Evolutionary conservation across 2,329 filamentous ascomycete genomes (phyloP).

Genomic region (Clarireedia sp.): DNA sequence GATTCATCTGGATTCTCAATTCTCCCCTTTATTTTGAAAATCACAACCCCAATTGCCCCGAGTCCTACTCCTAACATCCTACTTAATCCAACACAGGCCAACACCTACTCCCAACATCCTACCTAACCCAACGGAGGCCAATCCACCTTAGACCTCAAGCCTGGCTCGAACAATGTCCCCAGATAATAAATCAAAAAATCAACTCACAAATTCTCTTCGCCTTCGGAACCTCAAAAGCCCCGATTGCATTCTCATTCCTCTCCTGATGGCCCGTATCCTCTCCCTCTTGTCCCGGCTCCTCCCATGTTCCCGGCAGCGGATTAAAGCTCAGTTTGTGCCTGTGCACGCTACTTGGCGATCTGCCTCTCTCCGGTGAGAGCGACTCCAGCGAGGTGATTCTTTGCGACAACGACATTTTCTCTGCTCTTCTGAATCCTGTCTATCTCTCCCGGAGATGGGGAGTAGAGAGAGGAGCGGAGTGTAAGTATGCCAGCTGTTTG

Average conservation of each 20-base stretch:
- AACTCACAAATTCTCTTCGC: slow-evolving; percentile 29
- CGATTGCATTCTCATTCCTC: slow-evolving; percentile 18
- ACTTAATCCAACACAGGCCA: too few species aligned
- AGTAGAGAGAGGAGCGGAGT: background rate
- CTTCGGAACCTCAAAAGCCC: slow-evolving; percentile 33
- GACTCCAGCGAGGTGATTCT: slow-evolving; percentile 21
- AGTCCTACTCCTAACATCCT: background rate
- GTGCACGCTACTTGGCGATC: slow-evolving; percentile 4
- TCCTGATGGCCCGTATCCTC: background rate
- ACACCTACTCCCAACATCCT: background rate
- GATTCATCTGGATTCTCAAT: too few species aligned
- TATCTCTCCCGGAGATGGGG: background rate
- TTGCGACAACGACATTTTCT: slow-evolving; percentile 18
- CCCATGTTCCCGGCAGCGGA: slow-evolving; percentile 19
- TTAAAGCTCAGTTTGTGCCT: slow-evolving; percentile 21
- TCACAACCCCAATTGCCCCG: background rate
- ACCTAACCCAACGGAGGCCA: too few species aligned
- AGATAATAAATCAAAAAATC: background rate
- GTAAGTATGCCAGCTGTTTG: background rate
- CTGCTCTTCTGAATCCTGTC: too few species aligned
- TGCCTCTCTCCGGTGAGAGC: slow-evolving; percentile 20
- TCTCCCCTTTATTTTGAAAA: background rate
- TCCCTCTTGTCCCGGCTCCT: slow-evolving; percentile 4
- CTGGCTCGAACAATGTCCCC: background rate
- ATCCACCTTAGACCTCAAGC: background rate